Evolutionary conservation across 805 yeast species (phyloP), one percentile per base, ranked within the genome.

Genomic region (Hyphopichia homilentoma): DNA sequence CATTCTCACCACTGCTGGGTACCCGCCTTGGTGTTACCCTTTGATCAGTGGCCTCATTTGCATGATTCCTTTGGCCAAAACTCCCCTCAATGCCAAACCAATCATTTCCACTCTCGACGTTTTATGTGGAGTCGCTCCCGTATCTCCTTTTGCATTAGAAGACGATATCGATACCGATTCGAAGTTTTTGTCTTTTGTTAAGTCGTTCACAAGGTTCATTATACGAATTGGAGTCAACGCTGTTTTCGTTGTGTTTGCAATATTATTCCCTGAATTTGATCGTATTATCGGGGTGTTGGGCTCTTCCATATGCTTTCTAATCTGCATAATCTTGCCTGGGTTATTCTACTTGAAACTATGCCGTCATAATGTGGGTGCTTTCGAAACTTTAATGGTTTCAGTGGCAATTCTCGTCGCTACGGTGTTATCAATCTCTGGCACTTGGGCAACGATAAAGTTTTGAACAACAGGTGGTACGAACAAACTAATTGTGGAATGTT

Each of bases 51-150:
- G 72, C 0, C 60, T 84, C 25, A 82, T 87, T 73, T 84, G 94
- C n/a, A 44, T 86, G 5, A 75, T 88, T 16, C 95, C 96, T 1
- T 55, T 87, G 19, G 85, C 96, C 2, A 88, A 88, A 48, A 73
- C 87, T 1, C 95, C 96, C 1, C 67, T 87, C 25, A 81, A 81
- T 43, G 84, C 89, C 8, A 77, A 87, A 48, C 96, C 96, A 0
- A 78, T 88, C 18, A 75, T 84, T 20, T 70, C 89, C 1, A 77
- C 87, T 1, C 49, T 83, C 23, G 94, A 84, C 45, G 57, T 68
- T 7, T 34, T 78, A n/a, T 54, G 75, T 20, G 59, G 62, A 35
- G 56, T 58, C 16, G 57, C 57, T 29, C 36, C 38, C 21, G 23
- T 29, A 6, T 31, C 49, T 7, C 26, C 31, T 9, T 30, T 33